phyloP scores from a whole-genome alignment of 2,329 filamentous ascomycete species.

The Apiospora arundinis region DNA sequence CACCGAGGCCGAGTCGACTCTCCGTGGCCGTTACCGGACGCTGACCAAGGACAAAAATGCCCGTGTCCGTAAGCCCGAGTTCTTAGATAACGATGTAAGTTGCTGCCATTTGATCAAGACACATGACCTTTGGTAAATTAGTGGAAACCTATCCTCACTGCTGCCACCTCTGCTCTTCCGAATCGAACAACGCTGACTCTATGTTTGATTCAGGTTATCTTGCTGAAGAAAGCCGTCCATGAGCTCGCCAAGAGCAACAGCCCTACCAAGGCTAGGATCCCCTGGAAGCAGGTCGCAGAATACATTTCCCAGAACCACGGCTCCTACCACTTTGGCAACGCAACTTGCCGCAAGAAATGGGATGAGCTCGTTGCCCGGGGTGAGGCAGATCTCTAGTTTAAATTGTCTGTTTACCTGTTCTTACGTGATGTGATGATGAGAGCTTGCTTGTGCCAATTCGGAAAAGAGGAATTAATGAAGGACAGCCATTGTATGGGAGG shows the following conservation, averaged over 20 bases:
- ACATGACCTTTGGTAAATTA: too few relatives aligned
- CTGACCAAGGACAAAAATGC: conserved; percentile 68
- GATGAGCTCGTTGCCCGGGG: conserved; percentile 48
- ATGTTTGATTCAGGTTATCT: conserved; percentile 44
- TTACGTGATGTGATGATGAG: background rate
- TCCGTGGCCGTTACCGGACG: conserved; percentile 71
- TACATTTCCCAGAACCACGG: conserved; percentile 59
- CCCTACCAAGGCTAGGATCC: conserved; percentile 46
- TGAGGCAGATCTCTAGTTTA: conserved; percentile 6
- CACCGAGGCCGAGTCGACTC: conserved; percentile 72
- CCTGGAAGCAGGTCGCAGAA: conserved; percentile 64
- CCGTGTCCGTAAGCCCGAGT: conserved; percentile 70
- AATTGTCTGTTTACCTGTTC: background rate
- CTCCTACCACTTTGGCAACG: conserved; percentile 64
- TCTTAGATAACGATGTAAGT: conserved; percentile 70
- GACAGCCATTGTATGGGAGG: background rate
- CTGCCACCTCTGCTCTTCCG: background rate
- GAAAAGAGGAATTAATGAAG: background rate
- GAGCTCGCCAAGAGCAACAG: conserved; percentile 42
- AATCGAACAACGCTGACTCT: conserved; percentile 3
- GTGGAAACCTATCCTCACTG: background rate
- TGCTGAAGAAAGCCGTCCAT: conserved; percentile 52
- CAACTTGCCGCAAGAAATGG: conserved; percentile 66
- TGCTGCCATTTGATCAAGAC: background rate
- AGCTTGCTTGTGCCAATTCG: background rate